Evolutionary conservation across 176 grass and related monocot species (phyloP).

Genomic region (Eleusine indica): DNA sequence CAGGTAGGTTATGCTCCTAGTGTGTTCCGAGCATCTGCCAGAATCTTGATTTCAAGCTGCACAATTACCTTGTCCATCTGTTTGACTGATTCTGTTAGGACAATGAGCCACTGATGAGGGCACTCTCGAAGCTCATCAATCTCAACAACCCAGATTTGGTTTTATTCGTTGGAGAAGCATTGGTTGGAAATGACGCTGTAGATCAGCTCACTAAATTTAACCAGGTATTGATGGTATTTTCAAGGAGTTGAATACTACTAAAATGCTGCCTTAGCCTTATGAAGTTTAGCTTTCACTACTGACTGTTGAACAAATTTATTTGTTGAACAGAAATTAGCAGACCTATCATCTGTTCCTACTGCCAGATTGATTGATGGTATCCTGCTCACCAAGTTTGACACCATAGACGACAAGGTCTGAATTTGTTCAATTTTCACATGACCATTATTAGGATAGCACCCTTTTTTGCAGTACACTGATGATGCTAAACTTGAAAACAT

Average conservation of each 20-base stretch:
- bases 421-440: conserved; percentile 18
- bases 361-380: conserved; percentile 94
- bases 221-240: conserved; percentile 52
- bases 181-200: conserved; percentile 95
- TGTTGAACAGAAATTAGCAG: conserved; percentile 80
- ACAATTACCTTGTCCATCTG: conserved; percentile 12
- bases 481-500: not conserved
- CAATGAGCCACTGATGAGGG: conserved; percentile 96
- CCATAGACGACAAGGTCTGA: conserved; percentile 87
- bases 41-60: not conserved
- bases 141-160: conserved; percentile 86
- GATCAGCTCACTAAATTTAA: conserved; percentile 94
- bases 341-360: conserved; percentile 74
- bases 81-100: conserved; percentile 56
- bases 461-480: not conserved
- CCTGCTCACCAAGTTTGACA: conserved; percentile 97
- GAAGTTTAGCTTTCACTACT: not conserved
- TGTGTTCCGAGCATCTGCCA: not conserved
- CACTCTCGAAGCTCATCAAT: conserved; percentile 97
- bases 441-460: not conserved
- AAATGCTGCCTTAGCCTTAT: not conserved
- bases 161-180: conserved; percentile 90
- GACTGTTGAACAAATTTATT: not conserved
- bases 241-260: not conserved
- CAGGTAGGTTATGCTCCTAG: conserved; percentile 46